Evolutionary conservation across 805 yeast species (phyloP), one percentile per base, ranked within the genome.

Genomic region (Candida andamanensis): DNA sequence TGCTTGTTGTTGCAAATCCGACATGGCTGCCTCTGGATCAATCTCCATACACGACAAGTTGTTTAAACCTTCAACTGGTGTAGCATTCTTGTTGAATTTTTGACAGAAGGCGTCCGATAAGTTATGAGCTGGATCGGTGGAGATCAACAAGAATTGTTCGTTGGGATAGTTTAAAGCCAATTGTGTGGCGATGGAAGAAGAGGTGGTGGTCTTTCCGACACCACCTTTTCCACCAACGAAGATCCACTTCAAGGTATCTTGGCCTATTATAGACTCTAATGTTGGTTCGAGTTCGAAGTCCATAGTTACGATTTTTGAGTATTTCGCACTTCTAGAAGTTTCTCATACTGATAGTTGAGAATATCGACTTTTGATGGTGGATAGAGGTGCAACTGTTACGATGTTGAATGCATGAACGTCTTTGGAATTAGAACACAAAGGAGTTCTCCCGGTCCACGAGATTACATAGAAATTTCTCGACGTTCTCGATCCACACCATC

Each of bases 151-250:
- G 46, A 86, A 94, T 47, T 83, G 80, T 44, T 86, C 89, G 12
- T 58, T 44, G 21, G 95, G 94, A 53, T 94, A 81, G 36, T 73
- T 68, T 40, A 83, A 60, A 12, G 98, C 97, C 56, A 92, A 74
- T 62, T 92, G 97, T 41, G 89, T 81, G 15, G 99, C 95, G 46
- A 92, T 73, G 15, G 97, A 87, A 28, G 95, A 89, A 1, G 97
- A 90, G 3, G 97, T 85, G 16, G 98, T 92, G 42, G 99, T 92
- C 58, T 92, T 92, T 50, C 99, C 99, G 17, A 92, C 99, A 62
- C 99, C 99, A 58, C 99, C 99, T 68, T 92, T 92, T 47, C 99
- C 99, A 45, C 99, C 99, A 26, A 90, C 97, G 52, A 92, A 92
- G 42, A 92, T 81, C 99, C 99, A 92, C 53, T 84, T 85, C 52